Evolutionary conservation across 2,329 filamentous ascomycete species (phyloP), one percentile per base, ranked within the genome.

Genomic region (Ceratocystis lukuohia): DNA sequence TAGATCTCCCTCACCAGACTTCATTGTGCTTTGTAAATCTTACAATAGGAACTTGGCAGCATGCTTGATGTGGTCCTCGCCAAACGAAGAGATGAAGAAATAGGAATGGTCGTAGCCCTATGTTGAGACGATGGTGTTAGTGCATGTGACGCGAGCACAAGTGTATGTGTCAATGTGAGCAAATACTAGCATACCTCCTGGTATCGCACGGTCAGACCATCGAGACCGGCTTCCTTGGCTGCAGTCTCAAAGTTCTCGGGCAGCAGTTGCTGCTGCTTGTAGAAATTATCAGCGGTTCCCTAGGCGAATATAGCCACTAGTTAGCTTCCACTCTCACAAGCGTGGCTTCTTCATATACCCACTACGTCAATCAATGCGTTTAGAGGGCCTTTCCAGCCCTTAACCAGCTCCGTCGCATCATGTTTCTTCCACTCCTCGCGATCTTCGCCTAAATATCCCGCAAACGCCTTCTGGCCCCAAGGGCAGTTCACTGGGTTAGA

Each of bases 401-500:
- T 88, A 57, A 97, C 78, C 64, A 99, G 80, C 80, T 96, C 92
- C 0, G 92, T 95, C 4, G 94, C 91, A 75, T 99, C 94, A 75
- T 96, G 89, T 76, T 86, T 84, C 75, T 88, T 88, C 91, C 94
- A 97, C 76, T 83, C 86, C 69, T 85, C 82, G 72, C 83, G 81
- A 69, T 91, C 82, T 17, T 82, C 84, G 20, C 94, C 93, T 59
- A 99, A 83, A 78, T 99, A 99, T 5, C 94, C 93, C 33, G 77
- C 77, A 75, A 99, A 97, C 0, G 94, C 94, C 82, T 99, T 99
- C 76, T 96, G 82, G 37, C 94, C 94, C 94, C 94, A 99, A 0
- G 89, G 89, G 72, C 89, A 95, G 71, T 87, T 84, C 69, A 81
- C 80, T 0, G 93, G 94, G 79, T 97, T 97, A 63, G 86, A 77